These are phyloP conservation scores for Termitomyces sp. DNA, from an alignment of 768 basidiomycete genomes.

Conservation along the genomic window DNA sequence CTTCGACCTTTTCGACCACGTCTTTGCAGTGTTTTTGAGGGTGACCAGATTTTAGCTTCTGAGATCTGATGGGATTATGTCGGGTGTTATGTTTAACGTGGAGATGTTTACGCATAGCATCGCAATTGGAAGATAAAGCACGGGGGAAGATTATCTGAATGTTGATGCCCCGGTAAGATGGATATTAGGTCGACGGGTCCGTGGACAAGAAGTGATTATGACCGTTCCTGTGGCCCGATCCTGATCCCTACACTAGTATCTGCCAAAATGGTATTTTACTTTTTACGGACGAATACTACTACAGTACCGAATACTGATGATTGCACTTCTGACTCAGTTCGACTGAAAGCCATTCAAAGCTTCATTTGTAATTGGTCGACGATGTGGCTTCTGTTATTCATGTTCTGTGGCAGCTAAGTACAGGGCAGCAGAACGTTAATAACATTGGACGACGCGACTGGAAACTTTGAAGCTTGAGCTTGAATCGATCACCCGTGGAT, in stretches of 20 bases:
- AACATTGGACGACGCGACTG: background rate
- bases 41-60: constrained; percentile 16
- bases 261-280: background rate
- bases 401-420: background rate
- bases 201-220: background rate
- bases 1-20: constrained; percentile 25
- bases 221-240: background rate
- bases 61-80: constrained; percentile 28
- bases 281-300: too few species aligned
- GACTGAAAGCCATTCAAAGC: background rate
- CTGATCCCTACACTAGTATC: background rate
- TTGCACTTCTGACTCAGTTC: background rate
- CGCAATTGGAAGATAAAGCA: constrained; percentile 59
- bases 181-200: background rate
- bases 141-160: constrained; percentile 64
- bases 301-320: too few species aligned
- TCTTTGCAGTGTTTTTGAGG: background rate
- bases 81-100: constrained; percentile 37
- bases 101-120: constrained; percentile 68
- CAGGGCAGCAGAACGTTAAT: background rate
- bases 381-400: background rate
- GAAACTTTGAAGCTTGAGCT: background rate
- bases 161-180: constrained; percentile 55
- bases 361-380: background rate
- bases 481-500: too few species aligned